Conservation (phyloP, 164 flowering plant genomes). For the Stephania cephalantha region DNA sequence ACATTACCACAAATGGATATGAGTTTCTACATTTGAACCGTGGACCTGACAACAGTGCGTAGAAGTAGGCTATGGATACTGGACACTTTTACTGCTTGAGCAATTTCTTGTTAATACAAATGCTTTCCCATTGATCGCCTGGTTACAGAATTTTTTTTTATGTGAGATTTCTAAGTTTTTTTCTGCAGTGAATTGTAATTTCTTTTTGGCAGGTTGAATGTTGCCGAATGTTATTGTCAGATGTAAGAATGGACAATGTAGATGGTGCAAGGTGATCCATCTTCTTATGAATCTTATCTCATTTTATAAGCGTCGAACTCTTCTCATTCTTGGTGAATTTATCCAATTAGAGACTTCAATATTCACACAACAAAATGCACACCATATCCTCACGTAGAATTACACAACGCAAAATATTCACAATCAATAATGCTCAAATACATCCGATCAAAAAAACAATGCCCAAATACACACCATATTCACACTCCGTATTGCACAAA, state of each 20-base stretch:
- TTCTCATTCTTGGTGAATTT: not conserved
- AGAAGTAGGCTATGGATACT: too few relatives aligned
- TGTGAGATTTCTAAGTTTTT: too few relatives aligned
- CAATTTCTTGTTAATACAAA: not conserved
- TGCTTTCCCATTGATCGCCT: not conserved
- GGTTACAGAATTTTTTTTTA: not conserved
- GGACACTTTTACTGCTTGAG: not conserved
- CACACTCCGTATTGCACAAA: not conserved
- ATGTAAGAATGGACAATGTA: not conserved
- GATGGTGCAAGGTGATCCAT: not conserved
- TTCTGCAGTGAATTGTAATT: too few relatives aligned
- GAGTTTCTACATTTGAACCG: too few relatives aligned
- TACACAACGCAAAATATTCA: not conserved
- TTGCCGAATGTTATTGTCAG: not conserved
- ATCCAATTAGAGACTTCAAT: slow-evolving; percentile 6
- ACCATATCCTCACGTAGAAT: not conserved
- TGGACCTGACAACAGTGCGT: too few relatives aligned
- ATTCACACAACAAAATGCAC: slow-evolving; percentile 10
- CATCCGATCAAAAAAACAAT: not conserved
- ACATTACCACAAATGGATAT: too few relatives aligned
- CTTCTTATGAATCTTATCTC: not conserved
- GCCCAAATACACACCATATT: slow-evolving; percentile 8
- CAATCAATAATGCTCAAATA: not conserved
- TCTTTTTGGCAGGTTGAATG: too few relatives aligned
- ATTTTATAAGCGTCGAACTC: not conserved